These are phyloP conservation scores for Leishmania turanica DNA, from an alignment of 208 protist genomes.

Conservation along the genomic window DNA sequence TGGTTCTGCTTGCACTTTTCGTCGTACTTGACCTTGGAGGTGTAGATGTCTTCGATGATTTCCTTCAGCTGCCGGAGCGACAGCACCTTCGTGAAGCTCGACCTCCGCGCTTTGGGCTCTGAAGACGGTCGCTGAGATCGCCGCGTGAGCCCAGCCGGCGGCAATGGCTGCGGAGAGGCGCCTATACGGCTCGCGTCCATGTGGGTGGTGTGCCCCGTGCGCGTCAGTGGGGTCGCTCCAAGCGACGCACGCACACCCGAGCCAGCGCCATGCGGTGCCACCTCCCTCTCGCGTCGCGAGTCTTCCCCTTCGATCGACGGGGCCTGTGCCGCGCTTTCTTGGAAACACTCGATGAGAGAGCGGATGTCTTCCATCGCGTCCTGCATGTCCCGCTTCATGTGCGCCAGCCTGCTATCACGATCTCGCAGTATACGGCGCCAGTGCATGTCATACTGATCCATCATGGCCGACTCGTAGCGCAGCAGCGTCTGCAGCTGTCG, in stretches of 20 bases:
- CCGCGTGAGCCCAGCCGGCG: slow-evolving; percentile 3
- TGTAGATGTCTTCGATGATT: slow-evolving; percentile 88
- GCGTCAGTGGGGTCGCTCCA: slow-evolving; percentile 14
- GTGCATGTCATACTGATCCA: slow-evolving; percentile 72
- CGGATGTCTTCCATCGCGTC: slow-evolving; percentile 72
- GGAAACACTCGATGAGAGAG: slow-evolving; percentile 50
- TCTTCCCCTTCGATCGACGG: background rate
- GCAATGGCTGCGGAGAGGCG: slow-evolving; percentile 28
- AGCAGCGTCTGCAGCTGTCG: slow-evolving; percentile 44
- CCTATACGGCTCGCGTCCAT: slow-evolving; percentile 7
- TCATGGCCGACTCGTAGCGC: slow-evolving; percentile 41
- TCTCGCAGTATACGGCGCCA: slow-evolving; percentile 62
- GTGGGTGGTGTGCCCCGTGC: background rate
- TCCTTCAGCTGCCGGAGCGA: slow-evolving; percentile 81
- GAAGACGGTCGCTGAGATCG: slow-evolving; percentile 14
- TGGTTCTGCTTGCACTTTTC: slow-evolving; percentile 70
- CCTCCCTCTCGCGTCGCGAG: slow-evolving; percentile 3
- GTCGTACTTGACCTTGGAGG: slow-evolving; percentile 89
- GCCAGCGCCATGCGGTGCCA: background rate
- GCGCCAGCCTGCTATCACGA: slow-evolving; percentile 42
- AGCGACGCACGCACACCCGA: slow-evolving; percentile 1
- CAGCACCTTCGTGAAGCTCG: slow-evolving; percentile 46
- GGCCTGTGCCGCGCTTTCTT: slow-evolving; percentile 1
- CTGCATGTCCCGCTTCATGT: slow-evolving; percentile 71
- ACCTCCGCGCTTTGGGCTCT: slow-evolving; percentile 18